Base-by-base conservation (phyloP, 129 eudicot species). In the Artemisia tridentata region DNA sequence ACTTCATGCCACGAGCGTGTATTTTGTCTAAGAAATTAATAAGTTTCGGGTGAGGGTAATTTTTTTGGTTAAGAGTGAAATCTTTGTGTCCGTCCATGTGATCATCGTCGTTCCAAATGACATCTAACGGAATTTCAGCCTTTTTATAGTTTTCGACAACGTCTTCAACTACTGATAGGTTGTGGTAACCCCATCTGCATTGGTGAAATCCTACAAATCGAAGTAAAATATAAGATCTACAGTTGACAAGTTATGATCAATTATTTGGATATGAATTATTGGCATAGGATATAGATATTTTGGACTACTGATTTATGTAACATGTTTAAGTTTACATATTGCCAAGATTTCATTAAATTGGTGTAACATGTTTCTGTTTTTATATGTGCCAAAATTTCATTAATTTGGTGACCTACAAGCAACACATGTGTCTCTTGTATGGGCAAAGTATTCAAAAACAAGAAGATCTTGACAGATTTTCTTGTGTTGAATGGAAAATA, bases 31-130 rank as follows among this genome's bases (percentile, higher is more conserved):
- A 77, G 76, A 93, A 93, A 0, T 82, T 75, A 5, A 82, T 45
- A 2, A 93, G 84, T 79, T 87, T 84, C 0, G 87, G 84, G 3
- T 80, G 97, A 49, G 99, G 89, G 72, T 83, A 93, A 71, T 49
- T 88, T 43, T 57, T 27, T 3, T 83, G 74, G 65, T 90, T 87
- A 68, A 93, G 91, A 34, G 99, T 89, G 84, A 93, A 93, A 79
- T 93, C 99, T 74, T 93, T 93, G 79, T 85, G 88, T 1, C 78
- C 88, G 50, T 93, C 99, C 99, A 93, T 93, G 83, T 93, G 97
- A 84, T 93, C 99, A 23, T 85, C 97, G 13, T 93, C 99, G 25
- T 80, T 90, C 99, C 99, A 93, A 19, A 93, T 89, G 31, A 93
- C 99, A 34, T 90, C 99, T 1, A 93, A 92, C 0, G 99, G 99